These are phyloP conservation scores for Suillus paluster DNA, from an alignment of 768 basidiomycete species.

Conservation along the genomic window DNA sequence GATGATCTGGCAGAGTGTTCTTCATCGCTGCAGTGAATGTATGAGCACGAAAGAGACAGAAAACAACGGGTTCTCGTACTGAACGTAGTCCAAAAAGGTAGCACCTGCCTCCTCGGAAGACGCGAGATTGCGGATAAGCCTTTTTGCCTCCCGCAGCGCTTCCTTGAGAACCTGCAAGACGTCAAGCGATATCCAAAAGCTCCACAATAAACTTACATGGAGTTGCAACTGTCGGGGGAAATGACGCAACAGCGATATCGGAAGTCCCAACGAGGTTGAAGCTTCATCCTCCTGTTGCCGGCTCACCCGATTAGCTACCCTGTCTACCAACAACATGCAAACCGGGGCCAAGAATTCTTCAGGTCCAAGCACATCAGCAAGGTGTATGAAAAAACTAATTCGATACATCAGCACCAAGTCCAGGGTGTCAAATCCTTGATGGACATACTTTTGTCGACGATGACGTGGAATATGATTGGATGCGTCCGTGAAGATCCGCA, in stretches of 20 bases:
- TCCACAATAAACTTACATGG: slow-evolving; percentile 44
- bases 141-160: slow-evolving; percentile 66
- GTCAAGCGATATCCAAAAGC: neutral
- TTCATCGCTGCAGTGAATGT: slow-evolving; percentile 50
- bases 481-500: slow-evolving; percentile 93
- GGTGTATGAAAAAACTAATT: slow-evolving; percentile 84
- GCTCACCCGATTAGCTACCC: slow-evolving; percentile 67
- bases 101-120: slow-evolving; percentile 41
- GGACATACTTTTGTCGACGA: slow-evolving; percentile 79
- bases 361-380: slow-evolving; percentile 81
- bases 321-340: slow-evolving; percentile 85
- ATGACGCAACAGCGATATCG: slow-evolving; percentile 67
- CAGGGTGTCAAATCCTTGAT: neutral
- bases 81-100: slow-evolving; percentile 59
- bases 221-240: slow-evolving; percentile 52
- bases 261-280: slow-evolving; percentile 62
- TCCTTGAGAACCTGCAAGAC: slow-evolving; percentile 59
- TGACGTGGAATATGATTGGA: slow-evolving; percentile 91
- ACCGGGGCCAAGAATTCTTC: slow-evolving; percentile 82
- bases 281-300: slow-evolving; percentile 67
- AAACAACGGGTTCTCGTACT: slow-evolving; percentile 44
- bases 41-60: neutral
- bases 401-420: slow-evolving; percentile 12
- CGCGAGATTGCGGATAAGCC: slow-evolving; percentile 52
- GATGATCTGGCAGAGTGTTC: slow-evolving; percentile 54